Conservation (phyloP, 1,284 basidiomycete species). For the Papiliotrema terrestris region DNA sequence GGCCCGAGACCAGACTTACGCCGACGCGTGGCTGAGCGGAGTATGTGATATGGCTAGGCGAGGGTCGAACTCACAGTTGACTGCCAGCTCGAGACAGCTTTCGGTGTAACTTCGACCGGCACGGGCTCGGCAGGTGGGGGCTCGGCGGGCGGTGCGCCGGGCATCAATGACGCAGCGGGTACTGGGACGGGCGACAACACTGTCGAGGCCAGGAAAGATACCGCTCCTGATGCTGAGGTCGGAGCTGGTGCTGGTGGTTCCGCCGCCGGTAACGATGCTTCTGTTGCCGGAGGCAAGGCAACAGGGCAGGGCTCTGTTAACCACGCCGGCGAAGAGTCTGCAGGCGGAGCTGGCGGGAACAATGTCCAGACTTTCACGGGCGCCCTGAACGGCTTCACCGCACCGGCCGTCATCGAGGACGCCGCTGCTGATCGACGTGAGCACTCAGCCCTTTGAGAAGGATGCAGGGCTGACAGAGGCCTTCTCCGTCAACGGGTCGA, state of each 20-base stretch:
- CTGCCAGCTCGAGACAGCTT: constrained; percentile 21
- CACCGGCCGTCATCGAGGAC: constrained; percentile 16
- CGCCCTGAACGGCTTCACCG: constrained; percentile 30
- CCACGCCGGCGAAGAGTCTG: constrained; percentile 20
- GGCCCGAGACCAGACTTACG: constrained; percentile 24
- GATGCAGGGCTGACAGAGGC: constrained; percentile 2
- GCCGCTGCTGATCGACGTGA: constrained; percentile 4
- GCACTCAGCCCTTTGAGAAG: background rate
- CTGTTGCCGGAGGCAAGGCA: constrained; percentile 20
- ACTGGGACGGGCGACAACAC: constrained; percentile 6
- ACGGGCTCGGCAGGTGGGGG: constrained; percentile 5
- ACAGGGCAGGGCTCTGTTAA: constrained; percentile 14
- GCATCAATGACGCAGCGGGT: constrained; percentile 12
- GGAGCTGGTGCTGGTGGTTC: no score
- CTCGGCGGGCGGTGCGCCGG: constrained; percentile 21
- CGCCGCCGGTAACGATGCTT: no score
- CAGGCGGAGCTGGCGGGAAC: constrained; percentile 24
- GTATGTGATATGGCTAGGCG: constrained; percentile 10
- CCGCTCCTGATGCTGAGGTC: background rate
- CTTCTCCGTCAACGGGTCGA: constrained; percentile 48
- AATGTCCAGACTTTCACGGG: constrained; percentile 62
- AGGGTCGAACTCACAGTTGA: background rate
- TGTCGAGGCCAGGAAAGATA: constrained; percentile 1
- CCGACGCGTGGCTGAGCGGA: constrained; percentile 34
- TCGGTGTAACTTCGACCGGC: constrained; percentile 18